Evolutionary conservation across 176 grass and related monocot genomes (phyloP).

Genomic region (Tuctoria greenei): DNA sequence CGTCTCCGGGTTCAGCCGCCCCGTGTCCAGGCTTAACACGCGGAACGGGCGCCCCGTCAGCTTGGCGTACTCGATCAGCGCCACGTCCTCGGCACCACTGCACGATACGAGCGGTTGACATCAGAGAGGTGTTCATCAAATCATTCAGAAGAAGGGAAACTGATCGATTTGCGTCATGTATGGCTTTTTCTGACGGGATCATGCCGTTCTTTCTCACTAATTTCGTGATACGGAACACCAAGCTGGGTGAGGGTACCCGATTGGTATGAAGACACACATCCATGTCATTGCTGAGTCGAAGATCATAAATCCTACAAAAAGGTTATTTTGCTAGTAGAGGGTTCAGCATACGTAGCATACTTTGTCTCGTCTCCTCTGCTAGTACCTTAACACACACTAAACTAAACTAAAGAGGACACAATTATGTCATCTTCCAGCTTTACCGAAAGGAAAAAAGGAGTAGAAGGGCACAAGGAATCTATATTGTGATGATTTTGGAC

Average conservation of each 20-base stretch:
- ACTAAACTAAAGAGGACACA: background rate
- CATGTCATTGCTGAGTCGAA: background rate
- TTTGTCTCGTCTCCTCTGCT: background rate
- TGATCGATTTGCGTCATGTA: background rate
- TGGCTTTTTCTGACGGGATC: background rate
- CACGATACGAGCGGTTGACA: background rate
- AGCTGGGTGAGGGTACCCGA: background rate
- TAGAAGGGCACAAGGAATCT: constrained; percentile 6
- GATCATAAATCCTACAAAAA: background rate
- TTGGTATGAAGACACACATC: background rate
- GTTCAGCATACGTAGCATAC: background rate
- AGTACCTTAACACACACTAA: background rate
- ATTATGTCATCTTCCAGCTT: no score
- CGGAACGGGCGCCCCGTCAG: constrained; percentile 75
- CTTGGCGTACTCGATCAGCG: constrained; percentile 88
- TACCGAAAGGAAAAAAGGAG: background rate
- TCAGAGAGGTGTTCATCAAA: background rate
- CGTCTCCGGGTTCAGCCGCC: constrained; percentile 85
- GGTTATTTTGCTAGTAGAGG: background rate
- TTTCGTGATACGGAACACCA: background rate
- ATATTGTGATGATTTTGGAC: background rate
- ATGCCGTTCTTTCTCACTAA: background rate
- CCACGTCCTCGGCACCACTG: constrained; percentile 92
- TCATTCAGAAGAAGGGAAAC: background rate
- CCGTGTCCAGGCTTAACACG: constrained; percentile 92